Evolutionary conservation across 306 rosid species (phyloP), one percentile per base, ranked within the genome.

Genomic region (Astragalus membranaceus): DNA sequence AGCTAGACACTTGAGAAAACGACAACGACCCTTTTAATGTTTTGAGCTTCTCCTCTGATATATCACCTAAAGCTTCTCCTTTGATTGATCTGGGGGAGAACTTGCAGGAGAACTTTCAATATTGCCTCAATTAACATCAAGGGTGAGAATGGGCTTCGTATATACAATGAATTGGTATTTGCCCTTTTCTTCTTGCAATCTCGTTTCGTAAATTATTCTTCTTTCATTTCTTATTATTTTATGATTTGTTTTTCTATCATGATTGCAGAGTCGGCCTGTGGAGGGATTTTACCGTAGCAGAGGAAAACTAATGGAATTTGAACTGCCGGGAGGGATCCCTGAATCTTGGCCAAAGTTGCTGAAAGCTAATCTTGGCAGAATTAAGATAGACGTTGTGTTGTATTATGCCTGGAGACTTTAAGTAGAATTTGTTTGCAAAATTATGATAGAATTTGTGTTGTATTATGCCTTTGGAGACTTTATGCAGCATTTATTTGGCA

Each of bases 261-360:
- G 10, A 56, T 64, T 75, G 65, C 85, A 94, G 99, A 91, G 96
- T 72, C 91, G 70, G 57, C 96, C 97, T 61, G 95, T 94, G 64
- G 97, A 91, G 75, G 95, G 79, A 43, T 94, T 88, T 62, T 94
- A 91, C 82, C 87, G 89, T 14, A 80, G 88, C 55, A 78, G 83
- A 75, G 99, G 85, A 35, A 87, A 88, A 81, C 37, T 94, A 49
- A 23, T 91, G 87, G 96, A 91, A 78, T 94, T 94, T 83, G 81
- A 86, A 39, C 80, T 94, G 14, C 99, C 97, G 4, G 99, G 99
- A 65, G 99, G 99, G n/a, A 94, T 94, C 75, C 95, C 95, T 1
- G 97, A 87, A 75, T 91, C 99, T 67, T 94, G 99, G 99, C 97
- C 97, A 12, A 94, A 88, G 84, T 80, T 94, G 81, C 86, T 94